Base-by-base conservation (phyloP, 192 early-diverging fungal genomes). In the Oehlia diaphana region DNA sequence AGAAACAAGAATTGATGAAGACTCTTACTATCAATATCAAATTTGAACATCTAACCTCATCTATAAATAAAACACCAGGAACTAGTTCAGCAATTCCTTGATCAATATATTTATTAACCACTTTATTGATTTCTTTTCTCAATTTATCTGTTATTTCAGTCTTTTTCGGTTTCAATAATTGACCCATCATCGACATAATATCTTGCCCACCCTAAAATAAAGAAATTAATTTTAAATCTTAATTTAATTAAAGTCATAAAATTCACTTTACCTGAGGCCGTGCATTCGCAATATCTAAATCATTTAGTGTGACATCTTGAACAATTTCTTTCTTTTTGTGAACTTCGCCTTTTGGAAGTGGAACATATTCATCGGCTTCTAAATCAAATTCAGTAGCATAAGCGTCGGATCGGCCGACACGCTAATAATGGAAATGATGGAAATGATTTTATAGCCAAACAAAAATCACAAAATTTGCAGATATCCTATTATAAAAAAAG, bases 121-220 rank as follows among this genome's bases (percentile, higher is more conserved):
- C 96, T 83, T 97, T 98, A 92, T 99, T 98, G 89, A 99, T 97
- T 86, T 98, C 97, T 85, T 94, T 91, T 79, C 98, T 92, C 79
- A 99, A 88, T 84, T 99, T 98, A 77, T 98, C 97, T 14, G 97
- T 99, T 81, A 99, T 98, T 85, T 99, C 98, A 1, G 98, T 99
- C 88, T 99, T 99, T 83, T 96, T 96, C 9, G 98, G 98, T 88
- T 99, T 99, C 90, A 96, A 92, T 81, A 99, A 89, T 84, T 97
- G 96, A 78, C 95, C 94, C 96, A 99, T 97, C 93, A 98, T 95
- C 37, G 96, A 98, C 84, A 98, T 93, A 72, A 98, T 97, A 83
- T 99, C 98, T 86, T 97, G 96, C 12, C 96, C 97, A 28, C 98
- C 97, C 91, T 90, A 63, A 69, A 47, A 35, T 21, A 61, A 42